Evolutionary conservation across 495 filamentous ascomycete genomes (phyloP), one percentile per base, ranked within the genome.

Genomic region (Gamarada debralockiae): DNA sequence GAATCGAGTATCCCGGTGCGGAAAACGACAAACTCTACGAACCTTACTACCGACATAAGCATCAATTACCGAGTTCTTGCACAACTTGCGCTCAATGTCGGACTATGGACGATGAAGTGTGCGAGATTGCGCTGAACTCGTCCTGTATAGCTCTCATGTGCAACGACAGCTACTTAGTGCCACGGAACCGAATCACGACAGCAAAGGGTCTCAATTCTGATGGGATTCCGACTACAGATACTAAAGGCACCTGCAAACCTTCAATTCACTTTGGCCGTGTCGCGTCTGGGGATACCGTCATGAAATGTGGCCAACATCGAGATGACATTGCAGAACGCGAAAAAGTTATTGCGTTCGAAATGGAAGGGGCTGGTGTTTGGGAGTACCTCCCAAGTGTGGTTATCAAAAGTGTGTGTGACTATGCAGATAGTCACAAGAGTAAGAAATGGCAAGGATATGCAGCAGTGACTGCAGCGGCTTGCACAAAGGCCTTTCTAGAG

Each of bases 301-400:
- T 67, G 7, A 63, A 56, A 29, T 22, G 33, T 23, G 65, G 44
- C 1, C 10, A 15, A 1, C 14, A 14, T 0, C 42, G 65, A 13
- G 56, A 67, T 42, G 39, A 42, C 7, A 20, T 42, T 42, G 39
- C 39, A 42, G 12, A 6, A 6, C 7, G 39, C 37, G 52, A n/a
- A 13, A 48, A 34, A 25, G 48, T 73, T 4, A 68, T 73, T 36
- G 69, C 58, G 24, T 73, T 75, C 20, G 71, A 75, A 58, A 74
- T 73, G 70, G 71, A 73, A 55, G 71, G 67, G 0, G 71, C 73
- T 13, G 73, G 43, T 27, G 62, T 70, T 0, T 70, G 68, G 67
- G 68, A 73, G 12, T 55, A 63, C 15, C 20, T 68, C 2, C 64
- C 64, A 0, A 62, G 54, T 25, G 31, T 74, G 0, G 58, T 75